Percentiles rank a stretch among this genome's conserved stretches.
phyloP scores from a whole-genome alignment of 2,329 filamentous ascomycete species.

The Pseudocercospora fijiensis region DNA sequence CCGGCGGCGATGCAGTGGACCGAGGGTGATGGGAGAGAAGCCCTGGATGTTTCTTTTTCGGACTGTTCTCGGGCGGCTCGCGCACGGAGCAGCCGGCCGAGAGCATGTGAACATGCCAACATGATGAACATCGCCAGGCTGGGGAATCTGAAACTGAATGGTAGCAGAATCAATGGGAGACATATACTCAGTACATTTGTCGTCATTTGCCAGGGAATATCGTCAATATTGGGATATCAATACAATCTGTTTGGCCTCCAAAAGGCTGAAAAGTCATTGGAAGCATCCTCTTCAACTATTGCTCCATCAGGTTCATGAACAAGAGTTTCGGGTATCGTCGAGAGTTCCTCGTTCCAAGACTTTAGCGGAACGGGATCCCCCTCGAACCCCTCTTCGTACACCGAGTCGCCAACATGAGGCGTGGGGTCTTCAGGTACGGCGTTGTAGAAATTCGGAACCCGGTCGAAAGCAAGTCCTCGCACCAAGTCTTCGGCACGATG shows the following conservation, averaged over 20 bases:
- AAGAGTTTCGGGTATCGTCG: not conserved
- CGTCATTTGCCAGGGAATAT: constrained; percentile 9
- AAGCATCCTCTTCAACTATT: not conserved
- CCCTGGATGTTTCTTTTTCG: not conserved
- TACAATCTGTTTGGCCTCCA: constrained; percentile 50
- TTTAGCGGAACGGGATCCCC: not conserved
- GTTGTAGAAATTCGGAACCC: not conserved
- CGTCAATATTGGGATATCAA: constrained; percentile 31
- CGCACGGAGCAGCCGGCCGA: constrained; percentile 1
- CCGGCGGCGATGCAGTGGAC: constrained; percentile 2
- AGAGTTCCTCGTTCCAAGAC: not conserved
- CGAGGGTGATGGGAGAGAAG: constrained; percentile 6
- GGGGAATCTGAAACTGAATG: not conserved
- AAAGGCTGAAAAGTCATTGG: constrained; percentile 39
- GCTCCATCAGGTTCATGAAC: not conserved
- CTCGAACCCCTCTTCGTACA: not conserved
- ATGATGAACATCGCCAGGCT: not conserved
- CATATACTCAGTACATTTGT: not conserved
- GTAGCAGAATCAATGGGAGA: not conserved
- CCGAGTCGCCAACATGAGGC: not conserved
- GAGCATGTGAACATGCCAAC: not conserved
- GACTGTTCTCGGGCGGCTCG: not conserved
- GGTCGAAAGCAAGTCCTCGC: constrained; percentile 5
- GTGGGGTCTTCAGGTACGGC: not conserved
- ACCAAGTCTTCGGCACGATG: constrained; percentile 21